Percentiles rank a stretch among this genome's conserved stretches.
Evolutionary conservation across 139 green algal genomes (phyloP).

Genomic region (Chlorella sp.): DNA sequence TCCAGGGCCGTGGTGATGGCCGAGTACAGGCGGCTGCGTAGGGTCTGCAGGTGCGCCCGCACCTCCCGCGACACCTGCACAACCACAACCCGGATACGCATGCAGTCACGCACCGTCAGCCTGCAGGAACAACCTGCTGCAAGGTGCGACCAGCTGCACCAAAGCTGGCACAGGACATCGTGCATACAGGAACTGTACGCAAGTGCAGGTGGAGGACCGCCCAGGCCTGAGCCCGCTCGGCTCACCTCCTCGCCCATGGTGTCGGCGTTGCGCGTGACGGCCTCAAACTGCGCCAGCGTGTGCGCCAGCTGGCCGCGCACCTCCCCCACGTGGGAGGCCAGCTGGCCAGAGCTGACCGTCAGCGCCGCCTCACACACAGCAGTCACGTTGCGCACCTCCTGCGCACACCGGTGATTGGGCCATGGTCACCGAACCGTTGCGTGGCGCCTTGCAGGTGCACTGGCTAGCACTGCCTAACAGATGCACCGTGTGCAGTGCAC

Average conservation of each 20-base stretch:
- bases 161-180: too few species aligned
- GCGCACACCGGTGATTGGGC: too few species aligned
- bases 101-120: too few species aligned
- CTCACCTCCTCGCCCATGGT: constrained; percentile 57
- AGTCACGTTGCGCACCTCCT: constrained; percentile 61
- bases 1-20: constrained; percentile 39
- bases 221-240: constrained; percentile 3
- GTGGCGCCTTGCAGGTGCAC: too few species aligned
- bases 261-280: constrained; percentile 28
- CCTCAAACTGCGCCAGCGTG: constrained; percentile 48
- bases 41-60: constrained; percentile 39
- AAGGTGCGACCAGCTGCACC: too few species aligned
- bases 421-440: too few species aligned
- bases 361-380: constrained; percentile 35
- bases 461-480: too few species aligned
- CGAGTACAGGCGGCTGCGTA: constrained; percentile 41
- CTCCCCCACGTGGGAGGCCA: constrained; percentile 24
- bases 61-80: constrained; percentile 37
- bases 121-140: too few species aligned
- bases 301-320: constrained; percentile 40
- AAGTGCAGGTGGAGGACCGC: too few species aligned
- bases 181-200: too few species aligned
- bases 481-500: too few species aligned
- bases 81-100: too few species aligned
- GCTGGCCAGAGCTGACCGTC: constrained; percentile 27